These are phyloP conservation scores for Colletotrichum sp. DNA, from an alignment of 2,329 filamentous ascomycete genomes.

Conservation along the genomic window DNA sequence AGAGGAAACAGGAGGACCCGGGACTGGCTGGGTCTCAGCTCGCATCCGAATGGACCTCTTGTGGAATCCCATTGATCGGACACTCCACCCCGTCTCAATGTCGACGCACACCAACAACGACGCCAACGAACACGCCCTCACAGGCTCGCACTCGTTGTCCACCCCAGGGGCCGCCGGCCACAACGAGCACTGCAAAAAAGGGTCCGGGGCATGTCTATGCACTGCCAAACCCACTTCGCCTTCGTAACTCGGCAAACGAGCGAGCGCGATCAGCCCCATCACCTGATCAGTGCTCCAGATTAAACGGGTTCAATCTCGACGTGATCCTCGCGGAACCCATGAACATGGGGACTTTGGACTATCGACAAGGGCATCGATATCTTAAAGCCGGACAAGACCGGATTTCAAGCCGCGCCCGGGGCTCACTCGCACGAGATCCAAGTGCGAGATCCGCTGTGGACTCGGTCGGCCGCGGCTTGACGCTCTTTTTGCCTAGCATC, in stretches of 20 bases:
- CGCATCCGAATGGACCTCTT: slow-evolving; percentile 3
- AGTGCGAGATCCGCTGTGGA: slow-evolving; percentile 18
- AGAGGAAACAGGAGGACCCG: not conserved
- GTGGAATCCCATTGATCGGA: not conserved
- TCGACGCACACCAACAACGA: not conserved
- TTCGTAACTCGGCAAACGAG: slow-evolving; percentile 20
- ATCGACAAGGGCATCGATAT: slow-evolving; percentile 5
- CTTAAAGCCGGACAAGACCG: slow-evolving; percentile 16
- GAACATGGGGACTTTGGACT: not conserved
- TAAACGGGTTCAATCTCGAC: slow-evolving; percentile 8
- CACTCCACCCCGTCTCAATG: not conserved
- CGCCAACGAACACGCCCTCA: not conserved
- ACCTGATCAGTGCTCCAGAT: slow-evolving; percentile 11
- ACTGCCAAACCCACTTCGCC: not conserved
- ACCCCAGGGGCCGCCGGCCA: not conserved
- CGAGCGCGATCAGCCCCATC: slow-evolving; percentile 18
- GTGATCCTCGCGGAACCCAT: slow-evolving; percentile 3
- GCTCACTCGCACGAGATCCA: slow-evolving; percentile 19
- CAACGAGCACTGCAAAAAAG: not conserved
- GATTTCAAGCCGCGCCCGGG: slow-evolving; percentile 11
- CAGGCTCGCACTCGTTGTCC: not conserved
- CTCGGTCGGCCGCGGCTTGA: slow-evolving; percentile 6
- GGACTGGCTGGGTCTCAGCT: not conserved
- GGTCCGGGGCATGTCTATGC: not conserved
- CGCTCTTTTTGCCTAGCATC: slow-evolving; percentile 19